phyloP scores from a whole-genome alignment of 441 rosid genomes.

The Croton setiger region DNA sequence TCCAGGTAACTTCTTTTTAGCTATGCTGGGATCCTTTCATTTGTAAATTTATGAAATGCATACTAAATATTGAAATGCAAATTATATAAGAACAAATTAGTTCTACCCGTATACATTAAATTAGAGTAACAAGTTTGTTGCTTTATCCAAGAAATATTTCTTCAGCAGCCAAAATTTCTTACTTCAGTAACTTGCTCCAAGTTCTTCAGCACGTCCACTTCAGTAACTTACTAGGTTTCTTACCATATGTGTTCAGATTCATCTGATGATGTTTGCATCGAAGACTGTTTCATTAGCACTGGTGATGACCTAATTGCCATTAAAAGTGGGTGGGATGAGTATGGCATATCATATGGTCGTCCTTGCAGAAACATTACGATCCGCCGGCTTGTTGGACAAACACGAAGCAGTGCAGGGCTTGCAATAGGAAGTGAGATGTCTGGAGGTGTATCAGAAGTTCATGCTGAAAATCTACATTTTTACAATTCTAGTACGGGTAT shows the following conservation, averaged over 20 bases:
- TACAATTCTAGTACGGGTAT: constrained; percentile 66
- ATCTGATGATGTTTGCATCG: constrained; percentile 80
- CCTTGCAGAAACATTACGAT: constrained; percentile 79
- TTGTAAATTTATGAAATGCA: neutral
- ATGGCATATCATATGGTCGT: constrained; percentile 67
- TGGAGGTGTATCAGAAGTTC: constrained; percentile 84
- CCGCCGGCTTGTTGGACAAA: constrained; percentile 61
- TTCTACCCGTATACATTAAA: neutral
- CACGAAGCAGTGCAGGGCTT: constrained; percentile 66
- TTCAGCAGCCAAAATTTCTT: constrained; percentile 1
- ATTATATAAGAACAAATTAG: neutral
- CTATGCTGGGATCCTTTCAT: constrained; percentile 9
- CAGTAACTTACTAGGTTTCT: neutral
- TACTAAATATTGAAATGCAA: constrained; percentile 8
- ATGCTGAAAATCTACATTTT: constrained; percentile 55
- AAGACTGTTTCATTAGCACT: constrained; percentile 82
- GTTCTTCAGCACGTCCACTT: too few species aligned
- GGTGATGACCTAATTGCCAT: constrained; percentile 88
- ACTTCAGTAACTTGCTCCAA: neutral
- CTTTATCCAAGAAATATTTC: constrained; percentile 3
- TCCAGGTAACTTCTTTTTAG: constrained; percentile 59
- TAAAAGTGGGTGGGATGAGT: constrained; percentile 99
- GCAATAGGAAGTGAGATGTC: constrained; percentile 99
- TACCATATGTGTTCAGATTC: constrained; percentile 57
- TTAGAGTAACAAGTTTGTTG: constrained; percentile 1